Evolutionary conservation across 1,284 basidiomycete genomes (phyloP).

Genomic region (Paramarasmius palmivorus): DNA sequence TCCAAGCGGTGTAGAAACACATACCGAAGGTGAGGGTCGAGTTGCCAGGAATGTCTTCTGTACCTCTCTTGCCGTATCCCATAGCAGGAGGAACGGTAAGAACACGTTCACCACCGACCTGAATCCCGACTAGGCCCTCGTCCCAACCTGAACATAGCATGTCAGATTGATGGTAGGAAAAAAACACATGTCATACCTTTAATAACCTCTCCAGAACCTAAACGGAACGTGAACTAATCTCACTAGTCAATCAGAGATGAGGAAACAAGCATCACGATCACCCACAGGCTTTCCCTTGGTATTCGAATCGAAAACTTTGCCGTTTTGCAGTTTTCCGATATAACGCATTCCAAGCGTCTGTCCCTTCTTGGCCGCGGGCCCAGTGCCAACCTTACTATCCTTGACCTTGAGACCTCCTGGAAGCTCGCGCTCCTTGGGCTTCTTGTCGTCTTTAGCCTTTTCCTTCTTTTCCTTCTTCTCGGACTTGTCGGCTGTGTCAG

Average conservation of each 20-base stretch:
- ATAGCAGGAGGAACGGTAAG: slow-evolving; percentile 75
- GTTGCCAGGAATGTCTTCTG: slow-evolving; percentile 59
- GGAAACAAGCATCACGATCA: slow-evolving; percentile 13
- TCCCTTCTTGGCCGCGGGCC: slow-evolving; percentile 85
- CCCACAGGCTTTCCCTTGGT: slow-evolving; percentile 83
- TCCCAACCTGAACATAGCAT: slow-evolving; percentile 74
- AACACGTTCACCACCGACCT: slow-evolving; percentile 86
- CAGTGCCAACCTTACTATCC: slow-evolving; percentile 80
- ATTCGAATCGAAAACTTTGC: slow-evolving; percentile 90
- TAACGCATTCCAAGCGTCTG: slow-evolving; percentile 87
- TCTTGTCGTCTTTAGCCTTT: slow-evolving; percentile 30
- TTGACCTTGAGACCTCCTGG: slow-evolving; percentile 77
- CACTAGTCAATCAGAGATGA: slow-evolving; percentile 5
- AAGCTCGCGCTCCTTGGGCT: slow-evolving; percentile 49
- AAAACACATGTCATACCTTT: slow-evolving; percentile 52
- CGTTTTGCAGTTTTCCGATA: slow-evolving; percentile 85
- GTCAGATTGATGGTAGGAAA: slow-evolving; percentile 3
- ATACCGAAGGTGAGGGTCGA: slow-evolving; percentile 74
- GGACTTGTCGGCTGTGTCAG: slow-evolving; percentile 37
- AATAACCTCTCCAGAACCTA: slow-evolving; percentile 92
- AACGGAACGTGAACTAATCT: slow-evolving; percentile 76
- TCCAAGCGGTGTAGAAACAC: slow-evolving; percentile 24
- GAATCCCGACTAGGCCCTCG: slow-evolving; percentile 89
- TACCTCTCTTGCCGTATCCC: slow-evolving; percentile 67
- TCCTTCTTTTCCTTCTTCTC: slow-evolving; percentile 39